Conservation (phyloP, 305 asterid species). For the Coffea humblotiana region DNA sequence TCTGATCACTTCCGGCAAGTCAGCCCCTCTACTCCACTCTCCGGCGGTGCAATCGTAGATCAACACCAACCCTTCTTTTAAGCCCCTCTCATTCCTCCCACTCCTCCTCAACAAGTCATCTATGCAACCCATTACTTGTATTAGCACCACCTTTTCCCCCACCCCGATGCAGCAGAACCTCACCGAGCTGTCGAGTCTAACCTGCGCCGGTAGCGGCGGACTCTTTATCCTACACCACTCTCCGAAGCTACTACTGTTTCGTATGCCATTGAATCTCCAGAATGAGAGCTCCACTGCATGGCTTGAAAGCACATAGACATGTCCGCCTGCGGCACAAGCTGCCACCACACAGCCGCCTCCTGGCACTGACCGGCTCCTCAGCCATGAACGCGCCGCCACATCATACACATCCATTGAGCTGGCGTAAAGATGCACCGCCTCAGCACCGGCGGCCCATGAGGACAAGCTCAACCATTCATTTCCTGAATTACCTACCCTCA, state of each 20-base stretch:
- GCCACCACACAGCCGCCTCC: constrained; percentile 90
- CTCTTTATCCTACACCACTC: constrained; percentile 61
- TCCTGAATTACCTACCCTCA: constrained; percentile 51
- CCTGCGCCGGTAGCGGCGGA: constrained; percentile 80
- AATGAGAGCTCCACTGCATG: constrained; percentile 88
- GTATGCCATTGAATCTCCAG: constrained; percentile 58
- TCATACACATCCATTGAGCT: constrained; percentile 82
- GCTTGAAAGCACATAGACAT: constrained; percentile 59
- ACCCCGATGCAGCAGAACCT: constrained; percentile 71
- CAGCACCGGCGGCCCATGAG: constrained; percentile 36
- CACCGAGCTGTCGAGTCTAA: constrained; percentile 70
- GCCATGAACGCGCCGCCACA: constrained; percentile 58
- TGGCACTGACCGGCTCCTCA: constrained; percentile 62
- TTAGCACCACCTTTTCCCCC: constrained; percentile 58
- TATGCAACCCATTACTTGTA: constrained; percentile 72
- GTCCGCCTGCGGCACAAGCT: constrained; percentile 52
- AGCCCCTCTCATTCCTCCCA: constrained; percentile 64
- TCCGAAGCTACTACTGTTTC: constrained; percentile 45
- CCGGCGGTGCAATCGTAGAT: constrained; percentile 52
- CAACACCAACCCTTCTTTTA: constrained; percentile 66
- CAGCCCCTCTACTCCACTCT: constrained; percentile 67
- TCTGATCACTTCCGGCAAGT: constrained; percentile 72
- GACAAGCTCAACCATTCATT: constrained; percentile 23
- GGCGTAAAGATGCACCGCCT: constrained; percentile 54
- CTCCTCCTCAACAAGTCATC: constrained; percentile 68